Percentiles rank a stretch among this genome's conserved stretches.
These are phyloP conservation scores for Mycena metata DNA, from an alignment of 768 basidiomycete species.

Conservation along the genomic window DNA sequence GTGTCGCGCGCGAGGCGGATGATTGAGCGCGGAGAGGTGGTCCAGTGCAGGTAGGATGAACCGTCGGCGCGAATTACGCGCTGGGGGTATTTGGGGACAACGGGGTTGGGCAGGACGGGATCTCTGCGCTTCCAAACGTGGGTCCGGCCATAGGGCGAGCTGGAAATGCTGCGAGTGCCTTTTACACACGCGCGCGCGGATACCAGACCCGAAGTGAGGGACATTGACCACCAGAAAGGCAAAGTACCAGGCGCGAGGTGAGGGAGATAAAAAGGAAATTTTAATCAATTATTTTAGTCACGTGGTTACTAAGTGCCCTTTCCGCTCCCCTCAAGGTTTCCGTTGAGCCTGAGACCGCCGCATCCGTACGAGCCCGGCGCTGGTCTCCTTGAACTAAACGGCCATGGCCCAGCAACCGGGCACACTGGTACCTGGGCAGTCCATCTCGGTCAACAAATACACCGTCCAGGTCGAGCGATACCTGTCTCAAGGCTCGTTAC, in stretches of 20 bases:
- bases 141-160: slow-evolving; percentile 85
- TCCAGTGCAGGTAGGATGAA: slow-evolving; percentile 88
- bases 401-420: slow-evolving; percentile 68
- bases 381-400: not conserved
- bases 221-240: too few relatives aligned
- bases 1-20: slow-evolving; percentile 88
- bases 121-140: slow-evolving; percentile 84
- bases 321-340: slow-evolving; percentile 1
- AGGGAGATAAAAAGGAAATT: not conserved
- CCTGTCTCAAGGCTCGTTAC: slow-evolving; percentile 86
- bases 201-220: too few relatives aligned
- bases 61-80: slow-evolving; percentile 90
- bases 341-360: slow-evolving; percentile 5
- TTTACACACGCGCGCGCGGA: too few relatives aligned
- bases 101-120: slow-evolving; percentile 81
- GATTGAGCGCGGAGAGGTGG: slow-evolving; percentile 85
- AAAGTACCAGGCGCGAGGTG: slow-evolving; percentile 1
- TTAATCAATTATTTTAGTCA: not conserved
- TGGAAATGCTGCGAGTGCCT: slow-evolving; percentile 65
- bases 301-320: slow-evolving; percentile 7
- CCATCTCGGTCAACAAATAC: slow-evolving; percentile 91
- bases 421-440: slow-evolving; percentile 84
- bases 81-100: slow-evolving; percentile 90
- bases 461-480: slow-evolving; percentile 94
- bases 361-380: not conserved